A percentile compares a stretch with the other conserved stretches of the same genome.
Evolutionary conservation across 2,329 filamentous ascomycete species (phyloP).

Genomic region (Arachnomyces sp.): DNA sequence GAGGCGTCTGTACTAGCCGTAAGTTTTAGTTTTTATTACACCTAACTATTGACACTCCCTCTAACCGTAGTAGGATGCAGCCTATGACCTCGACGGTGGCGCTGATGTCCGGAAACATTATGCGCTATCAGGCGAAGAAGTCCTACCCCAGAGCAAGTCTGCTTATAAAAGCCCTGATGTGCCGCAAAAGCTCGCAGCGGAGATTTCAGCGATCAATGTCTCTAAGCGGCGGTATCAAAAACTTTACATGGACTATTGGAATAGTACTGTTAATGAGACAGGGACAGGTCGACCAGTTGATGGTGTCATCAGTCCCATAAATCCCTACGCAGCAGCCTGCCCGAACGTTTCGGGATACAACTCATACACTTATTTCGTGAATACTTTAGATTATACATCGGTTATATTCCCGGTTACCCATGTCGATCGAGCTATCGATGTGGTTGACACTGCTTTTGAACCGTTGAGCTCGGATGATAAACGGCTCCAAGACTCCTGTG

Average conservation of each 20-base stretch:
- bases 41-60: not conserved
- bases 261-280: conserved; percentile 45
- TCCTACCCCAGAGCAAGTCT: conserved; percentile 35
- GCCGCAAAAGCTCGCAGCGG: conserved; percentile 32
- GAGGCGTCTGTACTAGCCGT: conserved; percentile 33
- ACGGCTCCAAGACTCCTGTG: conserved; percentile 43
- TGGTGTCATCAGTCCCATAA: conserved; percentile 36
- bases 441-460: conserved; percentile 26
- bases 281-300: conserved; percentile 49
- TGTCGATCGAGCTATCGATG: conserved; percentile 46
- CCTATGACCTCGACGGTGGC: conserved; percentile 40
- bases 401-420: conserved; percentile 50
- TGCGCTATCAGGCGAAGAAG: conserved; percentile 48
- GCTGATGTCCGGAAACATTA: conserved; percentile 46
- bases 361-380: conserved; percentile 34
- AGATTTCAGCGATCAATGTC: conserved; percentile 45
- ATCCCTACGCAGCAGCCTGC: conserved; percentile 35
- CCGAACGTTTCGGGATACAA: too few relatives aligned
- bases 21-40: conserved; percentile 16
- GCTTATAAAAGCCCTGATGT: conserved; percentile 25
- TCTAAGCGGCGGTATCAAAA: conserved; percentile 50
- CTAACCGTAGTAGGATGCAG: conserved; percentile 16
- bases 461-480: conserved; percentile 39
- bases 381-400: conserved; percentile 50
- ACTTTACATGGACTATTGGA: conserved; percentile 59